Conservation (phyloP, 352 stramenopile genomes). For the Phytophthora fragariae region DNA sequence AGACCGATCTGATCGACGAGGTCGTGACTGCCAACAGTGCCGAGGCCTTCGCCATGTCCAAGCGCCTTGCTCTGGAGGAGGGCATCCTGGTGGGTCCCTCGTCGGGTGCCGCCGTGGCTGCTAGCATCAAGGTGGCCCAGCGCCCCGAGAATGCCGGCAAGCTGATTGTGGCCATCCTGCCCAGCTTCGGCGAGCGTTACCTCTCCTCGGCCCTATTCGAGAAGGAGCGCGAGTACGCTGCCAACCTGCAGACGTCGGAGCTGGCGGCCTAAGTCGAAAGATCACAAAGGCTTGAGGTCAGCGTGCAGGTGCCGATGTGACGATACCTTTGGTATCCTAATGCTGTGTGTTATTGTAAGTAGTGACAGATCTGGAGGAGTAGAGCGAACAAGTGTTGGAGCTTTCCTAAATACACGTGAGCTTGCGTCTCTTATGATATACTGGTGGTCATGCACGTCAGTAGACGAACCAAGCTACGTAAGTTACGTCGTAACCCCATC, state of each 20-base stretch:
- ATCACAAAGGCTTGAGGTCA: background rate
- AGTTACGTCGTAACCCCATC: background rate
- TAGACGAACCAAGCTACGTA: background rate
- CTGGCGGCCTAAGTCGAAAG: conserved; percentile 39
- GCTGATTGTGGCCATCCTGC: conserved; percentile 91
- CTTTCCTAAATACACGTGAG: conserved; percentile 23
- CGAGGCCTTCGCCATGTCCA: conserved; percentile 88
- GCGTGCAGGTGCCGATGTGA: conserved; percentile 6
- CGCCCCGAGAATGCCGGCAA: conserved; percentile 88
- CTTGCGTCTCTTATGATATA: conserved; percentile 6
- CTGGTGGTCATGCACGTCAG: background rate
- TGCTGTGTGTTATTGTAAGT: conserved; percentile 30
- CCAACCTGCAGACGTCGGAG: conserved; percentile 64
- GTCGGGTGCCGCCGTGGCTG: conserved; percentile 86
- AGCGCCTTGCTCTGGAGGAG: conserved; percentile 85
- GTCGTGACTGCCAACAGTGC: conserved; percentile 85
- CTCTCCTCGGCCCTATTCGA: conserved; percentile 85
- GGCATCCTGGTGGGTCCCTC: conserved; percentile 90
- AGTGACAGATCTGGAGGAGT: conserved; percentile 15
- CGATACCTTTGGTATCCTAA: background rate
- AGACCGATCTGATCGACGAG: conserved; percentile 89
- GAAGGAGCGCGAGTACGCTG: conserved; percentile 77
- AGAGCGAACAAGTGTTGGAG: conserved; percentile 9
- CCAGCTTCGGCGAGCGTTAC: conserved; percentile 92
- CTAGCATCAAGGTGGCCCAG: conserved; percentile 82